Evolutionary conservation across 2,329 filamentous ascomycete genomes (phyloP), one percentile per base, ranked within the genome.

Genomic region (Alternaria panax): DNA sequence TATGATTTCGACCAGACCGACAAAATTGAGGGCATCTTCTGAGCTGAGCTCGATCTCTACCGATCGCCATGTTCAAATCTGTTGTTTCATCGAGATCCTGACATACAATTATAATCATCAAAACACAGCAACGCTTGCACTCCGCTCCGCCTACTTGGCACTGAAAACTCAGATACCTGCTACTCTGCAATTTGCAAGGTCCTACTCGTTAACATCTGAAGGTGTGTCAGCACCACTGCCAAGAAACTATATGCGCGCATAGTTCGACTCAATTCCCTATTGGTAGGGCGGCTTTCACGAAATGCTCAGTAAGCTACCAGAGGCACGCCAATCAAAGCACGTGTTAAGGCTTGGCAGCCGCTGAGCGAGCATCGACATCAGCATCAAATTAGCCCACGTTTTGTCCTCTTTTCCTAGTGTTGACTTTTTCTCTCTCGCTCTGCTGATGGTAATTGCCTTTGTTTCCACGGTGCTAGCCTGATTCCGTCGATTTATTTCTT

Each of bases 1-100:
- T 89, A 89, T 75, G 82, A 88, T 69, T 89, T 89, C 67, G 76
- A 83, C 55, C 86, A 88, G 72, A 54, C 59, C 2, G 63, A 75
- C 3, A 72, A 64, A 52, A 59, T 75, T 20, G 65, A 73, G 16
- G 66, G 63, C 5, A 28, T 74, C 2, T 75, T 74, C 45, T 73
- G 53, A 51, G 24, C 5, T 34, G 30, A 36, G 34, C 30, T 9
- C 20, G n/a, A 4, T 5, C 11, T 27, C 22, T 9, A n/a, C 20
- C 14, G n/a, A 20, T 45, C 18, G 32, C 14, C 27, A 28, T 36
- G 7, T 38, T 36, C 11, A 34, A 27, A 11, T 42, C 24, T 9
- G 30, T 42, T 1, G 5, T 6, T 2, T 34, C 14, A 14, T 14
- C 30, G 16, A 14, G 9, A 34, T 14, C 16, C 6, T 32, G 16